Conservation (phyloP, 352 stramenopile genomes). For the Pythium aquatile region DNA sequence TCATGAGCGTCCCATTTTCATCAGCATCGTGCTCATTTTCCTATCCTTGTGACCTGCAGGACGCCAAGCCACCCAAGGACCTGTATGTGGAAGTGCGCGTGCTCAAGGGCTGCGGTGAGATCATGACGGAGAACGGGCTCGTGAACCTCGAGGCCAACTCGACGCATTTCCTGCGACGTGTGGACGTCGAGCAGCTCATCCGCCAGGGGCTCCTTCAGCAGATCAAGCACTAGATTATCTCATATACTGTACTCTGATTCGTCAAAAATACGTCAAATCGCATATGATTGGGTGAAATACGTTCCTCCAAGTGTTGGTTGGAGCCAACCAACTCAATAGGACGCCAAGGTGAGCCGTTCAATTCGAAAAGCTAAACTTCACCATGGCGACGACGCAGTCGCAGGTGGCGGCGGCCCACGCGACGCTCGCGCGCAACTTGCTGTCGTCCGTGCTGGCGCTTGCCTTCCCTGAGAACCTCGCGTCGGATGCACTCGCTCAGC, state of each 20-base stretch:
- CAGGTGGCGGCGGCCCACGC: conserved; percentile 30
- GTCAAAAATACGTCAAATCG: conserved; percentile 14
- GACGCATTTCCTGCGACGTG: conserved; percentile 86
- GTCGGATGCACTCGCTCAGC: conserved; percentile 37
- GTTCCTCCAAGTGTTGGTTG: not conserved
- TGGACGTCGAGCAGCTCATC: conserved; percentile 39
- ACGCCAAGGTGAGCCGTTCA: not conserved
- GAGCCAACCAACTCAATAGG: conserved; percentile 22
- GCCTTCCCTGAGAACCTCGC: conserved; percentile 60
- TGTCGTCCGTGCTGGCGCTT: conserved; percentile 74
- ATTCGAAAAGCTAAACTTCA: not conserved
- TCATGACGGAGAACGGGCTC: conserved; percentile 89
- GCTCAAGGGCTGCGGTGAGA: conserved; percentile 84
- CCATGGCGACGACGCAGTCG: conserved; percentile 12
- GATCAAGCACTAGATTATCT: conserved; percentile 52
- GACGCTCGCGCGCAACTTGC: conserved; percentile 70
- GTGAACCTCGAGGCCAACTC: conserved; percentile 87
- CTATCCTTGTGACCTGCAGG: conserved; percentile 31
- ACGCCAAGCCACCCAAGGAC: conserved; percentile 87
- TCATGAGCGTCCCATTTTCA: not conserved
- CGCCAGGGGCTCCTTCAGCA: conserved; percentile 58
- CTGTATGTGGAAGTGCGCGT: conserved; percentile 90
- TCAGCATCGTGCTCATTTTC: not conserved
- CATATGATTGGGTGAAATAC: conserved; percentile 22
- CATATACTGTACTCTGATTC: conserved; percentile 17